Evolutionary conservation across 805 yeast species (phyloP).

Genomic region (Diddensiella caesifluorescens): DNA sequence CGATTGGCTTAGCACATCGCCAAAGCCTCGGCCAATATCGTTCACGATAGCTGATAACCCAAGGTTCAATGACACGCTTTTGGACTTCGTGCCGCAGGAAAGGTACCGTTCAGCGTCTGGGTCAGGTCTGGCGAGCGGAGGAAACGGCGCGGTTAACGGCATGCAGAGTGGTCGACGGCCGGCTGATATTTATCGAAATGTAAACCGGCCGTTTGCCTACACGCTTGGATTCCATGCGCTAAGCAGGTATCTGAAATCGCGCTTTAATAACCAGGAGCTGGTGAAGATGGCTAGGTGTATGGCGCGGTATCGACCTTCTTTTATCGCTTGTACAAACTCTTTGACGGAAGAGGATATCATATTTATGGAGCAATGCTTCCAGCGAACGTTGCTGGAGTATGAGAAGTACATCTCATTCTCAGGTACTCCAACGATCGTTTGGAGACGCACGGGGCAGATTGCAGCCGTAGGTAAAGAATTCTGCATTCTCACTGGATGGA

Average conservation of each 20-base stretch:
- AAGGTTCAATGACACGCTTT: conserved; percentile 1
- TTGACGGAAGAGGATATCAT: conserved; percentile 86
- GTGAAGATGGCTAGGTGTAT: conserved; percentile 80
- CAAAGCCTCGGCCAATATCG: conserved; percentile 25
- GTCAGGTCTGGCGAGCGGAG: neutral
- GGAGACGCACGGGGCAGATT: conserved; percentile 94
- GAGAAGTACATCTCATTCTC: conserved; percentile 75
- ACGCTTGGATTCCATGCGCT: conserved; percentile 87
- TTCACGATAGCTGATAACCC: conserved; percentile 21
- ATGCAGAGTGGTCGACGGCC: conserved; percentile 12
- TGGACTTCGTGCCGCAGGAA: neutral
- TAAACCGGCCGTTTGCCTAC: conserved; percentile 74
- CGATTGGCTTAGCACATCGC: conserved; percentile 22
- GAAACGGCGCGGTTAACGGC: neutral
- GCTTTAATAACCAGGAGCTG: conserved; percentile 66
- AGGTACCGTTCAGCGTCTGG: no score
- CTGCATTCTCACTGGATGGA: conserved; percentile 87
- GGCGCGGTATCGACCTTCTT: conserved; percentile 88
- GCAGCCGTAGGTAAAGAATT: conserved; percentile 95
- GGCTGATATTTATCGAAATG: conserved; percentile 55
- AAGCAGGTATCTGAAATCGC: conserved; percentile 60
- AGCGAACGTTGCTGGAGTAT: conserved; percentile 82
- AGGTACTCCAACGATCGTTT: conserved; percentile 91
- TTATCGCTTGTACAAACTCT: conserved; percentile 86
- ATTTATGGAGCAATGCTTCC: conserved; percentile 95